Percentiles rank a stretch among this genome's conserved stretches.
These are phyloP conservation scores for Globisporangium parvum DNA, from an alignment of 352 stramenopile genomes.

Conservation along the genomic window DNA sequence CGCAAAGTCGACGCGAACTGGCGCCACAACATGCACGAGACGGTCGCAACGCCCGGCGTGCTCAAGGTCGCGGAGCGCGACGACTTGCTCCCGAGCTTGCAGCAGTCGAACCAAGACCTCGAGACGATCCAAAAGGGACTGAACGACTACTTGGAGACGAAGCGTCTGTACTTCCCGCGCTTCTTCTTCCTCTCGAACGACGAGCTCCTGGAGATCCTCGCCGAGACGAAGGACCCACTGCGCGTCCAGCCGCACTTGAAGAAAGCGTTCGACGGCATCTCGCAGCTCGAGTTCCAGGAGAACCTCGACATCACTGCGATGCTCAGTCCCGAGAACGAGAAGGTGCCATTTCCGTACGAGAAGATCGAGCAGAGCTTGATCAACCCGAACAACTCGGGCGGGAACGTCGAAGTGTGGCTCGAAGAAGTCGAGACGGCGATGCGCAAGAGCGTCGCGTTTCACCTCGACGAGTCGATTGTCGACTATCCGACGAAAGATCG, in stretches of 20 bases:
- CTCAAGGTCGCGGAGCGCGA: constrained; percentile 70
- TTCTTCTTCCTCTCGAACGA: constrained; percentile 94
- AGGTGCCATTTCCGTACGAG: constrained; percentile 85
- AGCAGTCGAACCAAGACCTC: constrained; percentile 89
- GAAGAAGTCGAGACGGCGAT: constrained; percentile 84
- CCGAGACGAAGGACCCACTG: constrained; percentile 90
- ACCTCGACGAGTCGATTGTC: constrained; percentile 79
- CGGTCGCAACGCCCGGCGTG: constrained; percentile 60
- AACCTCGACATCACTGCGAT: constrained; percentile 92
- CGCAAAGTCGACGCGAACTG: constrained; percentile 86
- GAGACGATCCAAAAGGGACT: constrained; percentile 93
- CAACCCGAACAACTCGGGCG: constrained; percentile 91
- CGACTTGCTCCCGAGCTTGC: constrained; percentile 76
- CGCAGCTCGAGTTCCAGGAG: constrained; percentile 88
- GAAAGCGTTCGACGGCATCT: constrained; percentile 93
- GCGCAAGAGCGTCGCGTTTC: constrained; percentile 73
- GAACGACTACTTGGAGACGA: constrained; percentile 90
- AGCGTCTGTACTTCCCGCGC: constrained; percentile 85
- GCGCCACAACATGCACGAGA: constrained; percentile 86
- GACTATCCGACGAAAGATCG: constrained; percentile 87
- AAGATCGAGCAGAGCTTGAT: constrained; percentile 87
- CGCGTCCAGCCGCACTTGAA: constrained; percentile 94
- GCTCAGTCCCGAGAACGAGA: constrained; percentile 83
- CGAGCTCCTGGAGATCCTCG: constrained; percentile 89
- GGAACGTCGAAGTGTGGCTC: constrained; percentile 91